phyloP scores from a whole-genome alignment of 2,329 filamentous ascomycete genomes.

The Orbilia javanica region DNA sequence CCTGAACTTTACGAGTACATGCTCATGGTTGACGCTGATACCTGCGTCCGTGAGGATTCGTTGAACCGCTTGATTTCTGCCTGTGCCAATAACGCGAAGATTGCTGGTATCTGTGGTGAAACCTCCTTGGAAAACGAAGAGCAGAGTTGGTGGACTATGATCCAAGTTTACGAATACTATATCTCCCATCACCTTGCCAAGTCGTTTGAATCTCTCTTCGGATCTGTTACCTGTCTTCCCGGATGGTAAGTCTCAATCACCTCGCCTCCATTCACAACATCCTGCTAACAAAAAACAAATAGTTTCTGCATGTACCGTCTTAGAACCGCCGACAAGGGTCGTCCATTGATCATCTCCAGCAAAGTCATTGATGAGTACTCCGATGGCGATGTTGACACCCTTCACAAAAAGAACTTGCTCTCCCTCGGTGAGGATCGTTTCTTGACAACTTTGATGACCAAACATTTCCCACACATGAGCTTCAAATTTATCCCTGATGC shows the following conservation, averaged over 20 bases:
- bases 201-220: constrained; percentile 97
- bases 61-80: constrained; percentile 91
- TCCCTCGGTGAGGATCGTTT: constrained; percentile 97
- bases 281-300: constrained; percentile 20
- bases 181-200: constrained; percentile 98
- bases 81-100: constrained; percentile 93
- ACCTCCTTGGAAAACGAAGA: constrained; percentile 97
- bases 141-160: constrained; percentile 98
- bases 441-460: constrained; percentile 96
- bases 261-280: constrained; percentile 14
- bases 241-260: constrained; percentile 83
- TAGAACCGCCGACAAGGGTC: constrained; percentile 91
- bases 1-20: constrained; percentile 97
- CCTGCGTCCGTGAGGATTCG: constrained; percentile 89
- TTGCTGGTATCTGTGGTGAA: constrained; percentile 97
- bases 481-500: constrained; percentile 97
- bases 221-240: constrained; percentile 97
- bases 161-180: constrained; percentile 99
- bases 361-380: constrained; percentile 88
- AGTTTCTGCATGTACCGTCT: constrained; percentile 99
- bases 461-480: constrained; percentile 93
- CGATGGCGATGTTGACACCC: constrained; percentile 88
- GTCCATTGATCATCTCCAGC: constrained; percentile 92
- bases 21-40: constrained; percentile 98
- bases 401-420: constrained; percentile 94